Conservation (phyloP, 1,284 basidiomycete species). For the Rhodotorula sp. region DNA sequence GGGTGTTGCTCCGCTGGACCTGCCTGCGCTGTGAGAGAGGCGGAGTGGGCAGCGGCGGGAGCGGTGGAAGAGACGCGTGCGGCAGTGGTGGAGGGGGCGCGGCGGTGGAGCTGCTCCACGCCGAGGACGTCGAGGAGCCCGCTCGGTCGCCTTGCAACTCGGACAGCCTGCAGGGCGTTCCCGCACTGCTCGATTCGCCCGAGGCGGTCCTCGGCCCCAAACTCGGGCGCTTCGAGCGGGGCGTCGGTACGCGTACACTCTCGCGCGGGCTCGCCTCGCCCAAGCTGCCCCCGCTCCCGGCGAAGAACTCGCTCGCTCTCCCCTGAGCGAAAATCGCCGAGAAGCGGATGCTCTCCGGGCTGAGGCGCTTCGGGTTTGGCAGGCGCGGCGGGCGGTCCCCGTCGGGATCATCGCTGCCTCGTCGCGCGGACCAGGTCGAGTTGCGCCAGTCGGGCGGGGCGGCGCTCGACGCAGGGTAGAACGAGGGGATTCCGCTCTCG, state of each 20-base stretch:
- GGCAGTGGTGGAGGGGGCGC: background rate
- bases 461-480: background rate
- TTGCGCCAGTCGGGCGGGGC: background rate
- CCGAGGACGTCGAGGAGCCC: background rate
- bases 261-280: background rate
- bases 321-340: background rate
- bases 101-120: background rate
- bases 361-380: constrained; percentile 1
- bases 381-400: background rate
- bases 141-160: background rate
- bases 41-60: background rate
- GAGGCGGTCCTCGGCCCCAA: background rate
- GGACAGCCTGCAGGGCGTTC: background rate
- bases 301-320: background rate
- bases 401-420: background rate
- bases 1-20: constrained; percentile 2
- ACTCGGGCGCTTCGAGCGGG: background rate
- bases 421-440: background rate
- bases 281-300: background rate
- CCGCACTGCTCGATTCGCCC: background rate
- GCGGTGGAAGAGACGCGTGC: background rate
- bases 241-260: too few species aligned
- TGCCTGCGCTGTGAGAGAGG: too few species aligned
- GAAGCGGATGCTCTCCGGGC: constrained; percentile 24
- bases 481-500: background rate